Evolutionary conservation across 495 filamentous ascomycete species (phyloP).

Genomic region (Evansstolkia leycettana): DNA sequence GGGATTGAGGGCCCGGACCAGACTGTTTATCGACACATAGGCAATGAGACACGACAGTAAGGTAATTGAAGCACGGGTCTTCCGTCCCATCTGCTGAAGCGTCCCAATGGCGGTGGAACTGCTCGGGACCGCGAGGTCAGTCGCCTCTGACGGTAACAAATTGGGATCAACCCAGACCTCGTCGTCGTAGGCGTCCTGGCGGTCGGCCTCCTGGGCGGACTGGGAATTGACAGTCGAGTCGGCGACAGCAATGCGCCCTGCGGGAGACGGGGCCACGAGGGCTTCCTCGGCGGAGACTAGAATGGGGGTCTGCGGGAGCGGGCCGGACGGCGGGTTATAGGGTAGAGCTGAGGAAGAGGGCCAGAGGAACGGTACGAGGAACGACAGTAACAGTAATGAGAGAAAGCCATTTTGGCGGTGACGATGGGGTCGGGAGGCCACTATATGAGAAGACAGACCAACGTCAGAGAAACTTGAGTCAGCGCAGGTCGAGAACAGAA

Average conservation of each 20-base stretch:
- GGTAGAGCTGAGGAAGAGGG: not conserved
- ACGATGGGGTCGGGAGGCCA: slow-evolving; percentile 7
- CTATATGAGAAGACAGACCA: slow-evolving; percentile 11
- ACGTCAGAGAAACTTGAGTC: slow-evolving; percentile 8
- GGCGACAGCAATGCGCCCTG: too few species aligned
- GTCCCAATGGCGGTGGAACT: slow-evolving; percentile 3
- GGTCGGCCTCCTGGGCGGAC: not conserved
- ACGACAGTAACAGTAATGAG: slow-evolving; percentile 5
- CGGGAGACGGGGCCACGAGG: too few species aligned
- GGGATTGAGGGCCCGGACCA: slow-evolving; percentile 19
- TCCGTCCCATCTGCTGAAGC: slow-evolving; percentile 30
- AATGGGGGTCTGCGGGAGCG: not conserved
- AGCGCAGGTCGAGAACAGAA: slow-evolving; percentile 13
- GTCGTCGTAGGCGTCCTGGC: not conserved
- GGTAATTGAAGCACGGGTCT: slow-evolving; percentile 24
- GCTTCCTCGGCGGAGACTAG: too few species aligned
- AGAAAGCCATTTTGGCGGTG: slow-evolving; percentile 4
- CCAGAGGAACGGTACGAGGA: slow-evolving; percentile 2
- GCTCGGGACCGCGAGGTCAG: slow-evolving; percentile 11
- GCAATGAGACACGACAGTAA: slow-evolving; percentile 30
- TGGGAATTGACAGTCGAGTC: not conserved
- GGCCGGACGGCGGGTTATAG: not conserved
- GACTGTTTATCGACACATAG: slow-evolving; percentile 34
- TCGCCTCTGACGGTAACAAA: slow-evolving; percentile 1
- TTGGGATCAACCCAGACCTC: slow-evolving; percentile 2